Conservation (phyloP, 345 rosid genomes). For the Pistacia vera region DNA sequence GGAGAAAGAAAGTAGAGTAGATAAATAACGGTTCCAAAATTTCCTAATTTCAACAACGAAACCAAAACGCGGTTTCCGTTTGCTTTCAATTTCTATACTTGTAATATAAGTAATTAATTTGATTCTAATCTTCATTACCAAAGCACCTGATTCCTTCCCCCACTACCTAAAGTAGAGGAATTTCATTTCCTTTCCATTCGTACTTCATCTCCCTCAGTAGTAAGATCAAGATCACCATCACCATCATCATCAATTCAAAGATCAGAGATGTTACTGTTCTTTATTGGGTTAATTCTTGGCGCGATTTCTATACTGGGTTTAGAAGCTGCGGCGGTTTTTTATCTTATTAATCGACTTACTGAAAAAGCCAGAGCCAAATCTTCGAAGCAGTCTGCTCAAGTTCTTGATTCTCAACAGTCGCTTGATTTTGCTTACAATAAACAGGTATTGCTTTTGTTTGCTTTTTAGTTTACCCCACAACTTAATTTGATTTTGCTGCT, state of each 20-base stretch:
- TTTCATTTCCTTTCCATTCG: not conserved
- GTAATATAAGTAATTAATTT: no score
- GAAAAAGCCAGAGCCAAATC: slow-evolving; percentile 32
- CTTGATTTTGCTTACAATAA: slow-evolving; percentile 46
- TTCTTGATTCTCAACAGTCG: slow-evolving; percentile 43
- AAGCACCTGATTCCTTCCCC: not conserved
- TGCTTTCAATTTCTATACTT: no score
- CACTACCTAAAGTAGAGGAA: not conserved
- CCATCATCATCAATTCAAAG: not conserved
- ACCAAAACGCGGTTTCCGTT: no score
- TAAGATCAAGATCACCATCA: not conserved
- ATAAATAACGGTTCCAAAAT: no score
- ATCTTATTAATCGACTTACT: slow-evolving; percentile 38
- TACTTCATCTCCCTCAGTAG: no score
- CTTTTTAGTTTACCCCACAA: not conserved
- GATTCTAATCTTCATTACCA: no score
- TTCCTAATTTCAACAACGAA: no score
- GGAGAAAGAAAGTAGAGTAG: no score
- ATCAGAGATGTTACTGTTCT: slow-evolving; percentile 23
- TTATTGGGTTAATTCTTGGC: slow-evolving; percentile 51
- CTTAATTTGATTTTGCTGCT: not conserved
- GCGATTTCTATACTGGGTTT: slow-evolving; percentile 31
- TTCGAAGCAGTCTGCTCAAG: slow-evolving; percentile 17
- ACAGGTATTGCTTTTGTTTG: slow-evolving; percentile 33
- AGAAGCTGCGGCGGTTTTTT: slow-evolving; percentile 38